Conservation (phyloP, 352 stramenopile species). For the Phytophthora colocasiae region DNA sequence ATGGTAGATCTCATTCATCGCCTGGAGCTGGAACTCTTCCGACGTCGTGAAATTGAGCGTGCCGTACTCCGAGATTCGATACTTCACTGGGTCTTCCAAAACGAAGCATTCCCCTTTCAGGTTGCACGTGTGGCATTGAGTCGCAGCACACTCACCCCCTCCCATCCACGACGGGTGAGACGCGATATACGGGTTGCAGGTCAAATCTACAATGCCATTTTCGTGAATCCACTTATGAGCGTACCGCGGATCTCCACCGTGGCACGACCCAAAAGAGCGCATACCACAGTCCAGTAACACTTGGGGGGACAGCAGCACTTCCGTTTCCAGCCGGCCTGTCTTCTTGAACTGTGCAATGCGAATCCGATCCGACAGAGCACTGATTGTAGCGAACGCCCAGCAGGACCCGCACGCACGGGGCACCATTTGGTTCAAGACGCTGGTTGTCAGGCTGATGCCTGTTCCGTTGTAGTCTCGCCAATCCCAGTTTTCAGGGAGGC, state of each 20-base stretch:
- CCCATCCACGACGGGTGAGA: conserved; percentile 82
- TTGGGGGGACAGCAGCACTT: conserved; percentile 75
- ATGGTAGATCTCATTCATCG: conserved; percentile 97
- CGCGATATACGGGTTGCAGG: conserved; percentile 85
- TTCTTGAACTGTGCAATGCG: conserved; percentile 74
- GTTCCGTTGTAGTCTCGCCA: conserved; percentile 84
- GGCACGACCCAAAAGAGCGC: conserved; percentile 82
- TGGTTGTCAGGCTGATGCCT: conserved; percentile 76
- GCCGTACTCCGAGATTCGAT: conserved; percentile 75
- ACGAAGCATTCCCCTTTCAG: conserved; percentile 69
- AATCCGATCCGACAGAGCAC: conserved; percentile 79
- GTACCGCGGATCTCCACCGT: conserved; percentile 79
- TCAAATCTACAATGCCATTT: conserved; percentile 84
- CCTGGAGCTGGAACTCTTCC: conserved; percentile 73
- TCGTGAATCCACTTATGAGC: conserved; percentile 88
- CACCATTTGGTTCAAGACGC: conserved; percentile 83
- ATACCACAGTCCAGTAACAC: conserved; percentile 81
- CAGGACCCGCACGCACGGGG: conserved; percentile 79
- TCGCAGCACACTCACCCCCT: conserved; percentile 56
- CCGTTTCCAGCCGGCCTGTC: conserved; percentile 56
- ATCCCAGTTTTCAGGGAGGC: conserved; percentile 78
- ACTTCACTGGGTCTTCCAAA: conserved; percentile 65
- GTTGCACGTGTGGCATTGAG: conserved; percentile 73
- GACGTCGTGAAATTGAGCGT: conserved; percentile 77
- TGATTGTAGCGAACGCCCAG: conserved; percentile 80